Evolutionary conservation across 352 stramenopile genomes (phyloP).

Genomic region (Pythium phragmitis): DNA sequence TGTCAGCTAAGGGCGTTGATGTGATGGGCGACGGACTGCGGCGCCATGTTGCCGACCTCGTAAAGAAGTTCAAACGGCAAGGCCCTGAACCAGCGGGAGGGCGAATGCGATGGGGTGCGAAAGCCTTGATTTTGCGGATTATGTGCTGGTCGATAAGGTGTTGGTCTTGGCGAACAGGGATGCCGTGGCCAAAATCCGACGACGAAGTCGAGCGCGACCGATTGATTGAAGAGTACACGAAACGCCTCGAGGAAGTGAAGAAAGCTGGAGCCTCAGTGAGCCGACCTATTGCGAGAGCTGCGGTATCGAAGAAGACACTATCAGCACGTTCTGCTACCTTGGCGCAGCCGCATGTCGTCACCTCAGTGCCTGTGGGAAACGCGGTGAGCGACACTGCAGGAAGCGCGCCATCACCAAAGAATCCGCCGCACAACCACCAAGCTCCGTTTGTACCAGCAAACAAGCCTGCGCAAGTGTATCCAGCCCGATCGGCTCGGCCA

Average conservation of each 20-base stretch:
- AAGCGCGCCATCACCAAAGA: neutral
- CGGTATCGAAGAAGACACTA: neutral
- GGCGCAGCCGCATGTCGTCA: neutral
- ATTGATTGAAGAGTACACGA: slow-evolving; percentile 5
- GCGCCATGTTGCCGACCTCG: slow-evolving; percentile 10
- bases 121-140: neutral
- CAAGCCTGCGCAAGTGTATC: neutral
- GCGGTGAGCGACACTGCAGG: neutral
- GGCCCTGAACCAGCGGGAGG: neutral
- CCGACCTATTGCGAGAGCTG: neutral
- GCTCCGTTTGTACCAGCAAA: neutral
- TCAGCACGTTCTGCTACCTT: neutral
- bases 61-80: slow-evolving; percentile 12
- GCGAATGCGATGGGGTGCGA: slow-evolving; percentile 23
- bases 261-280: neutral
- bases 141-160: neutral
- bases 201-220: slow-evolving; percentile 17
- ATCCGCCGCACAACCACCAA: no score
- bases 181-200: slow-evolving; percentile 20
- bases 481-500: neutral
- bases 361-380: neutral
- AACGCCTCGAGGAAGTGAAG: slow-evolving; percentile 1
- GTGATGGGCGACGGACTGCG: slow-evolving; percentile 10
- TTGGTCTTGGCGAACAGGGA: slow-evolving; percentile 4
- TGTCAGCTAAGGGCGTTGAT: neutral